Evolutionary conservation across 2,329 filamentous ascomycete genomes (phyloP).

Genomic region (Tolypocladium capitatum): DNA sequence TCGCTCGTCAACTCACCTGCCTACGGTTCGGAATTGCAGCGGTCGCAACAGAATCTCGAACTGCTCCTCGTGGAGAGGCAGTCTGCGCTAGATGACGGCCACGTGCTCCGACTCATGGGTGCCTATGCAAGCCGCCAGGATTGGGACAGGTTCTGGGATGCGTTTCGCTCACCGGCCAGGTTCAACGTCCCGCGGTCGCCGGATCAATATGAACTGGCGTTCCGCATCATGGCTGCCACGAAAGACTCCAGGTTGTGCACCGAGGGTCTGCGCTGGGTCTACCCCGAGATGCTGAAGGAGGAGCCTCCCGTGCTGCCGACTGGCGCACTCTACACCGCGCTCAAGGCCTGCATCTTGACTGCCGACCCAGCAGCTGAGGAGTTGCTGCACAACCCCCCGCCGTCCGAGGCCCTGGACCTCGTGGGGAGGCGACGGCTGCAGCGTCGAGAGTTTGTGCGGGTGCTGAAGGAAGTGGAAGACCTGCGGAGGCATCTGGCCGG

Average conservation of each 20-base stretch:
- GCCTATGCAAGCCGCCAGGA: slow-evolving; percentile 32
- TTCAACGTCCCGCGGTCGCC: slow-evolving; percentile 33
- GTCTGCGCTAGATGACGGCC: slow-evolving; percentile 24
- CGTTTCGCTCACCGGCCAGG: slow-evolving; percentile 42
- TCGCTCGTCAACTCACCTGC: slow-evolving; percentile 19
- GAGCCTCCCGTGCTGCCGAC: slow-evolving; percentile 31
- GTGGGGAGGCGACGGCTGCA: slow-evolving; percentile 10
- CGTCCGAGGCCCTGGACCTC: background rate
- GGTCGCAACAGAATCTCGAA: slow-evolving; percentile 31
- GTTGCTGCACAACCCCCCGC: slow-evolving; percentile 10
- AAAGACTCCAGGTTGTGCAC: slow-evolving; percentile 29
- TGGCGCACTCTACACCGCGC: slow-evolving; percentile 28
- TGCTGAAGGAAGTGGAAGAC: slow-evolving; percentile 18
- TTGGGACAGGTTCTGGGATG: slow-evolving; percentile 46
- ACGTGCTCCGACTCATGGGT: slow-evolving; percentile 28
- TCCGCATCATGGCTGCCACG: slow-evolving; percentile 31
- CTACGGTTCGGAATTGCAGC: slow-evolving; percentile 19
- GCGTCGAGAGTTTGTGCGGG: slow-evolving; percentile 19
- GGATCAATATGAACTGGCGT: slow-evolving; percentile 43
- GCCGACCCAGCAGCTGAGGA: slow-evolving; percentile 37
- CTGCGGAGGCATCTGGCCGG: slow-evolving; percentile 6
- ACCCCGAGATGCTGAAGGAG: slow-evolving; percentile 48
- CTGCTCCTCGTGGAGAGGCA: slow-evolving; percentile 25
- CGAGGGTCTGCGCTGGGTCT: slow-evolving; percentile 35
- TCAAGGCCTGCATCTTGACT: slow-evolving; percentile 41